Conservation (phyloP, 2,329 filamentous ascomycete genomes). For the Coleophoma cylindrospora region DNA sequence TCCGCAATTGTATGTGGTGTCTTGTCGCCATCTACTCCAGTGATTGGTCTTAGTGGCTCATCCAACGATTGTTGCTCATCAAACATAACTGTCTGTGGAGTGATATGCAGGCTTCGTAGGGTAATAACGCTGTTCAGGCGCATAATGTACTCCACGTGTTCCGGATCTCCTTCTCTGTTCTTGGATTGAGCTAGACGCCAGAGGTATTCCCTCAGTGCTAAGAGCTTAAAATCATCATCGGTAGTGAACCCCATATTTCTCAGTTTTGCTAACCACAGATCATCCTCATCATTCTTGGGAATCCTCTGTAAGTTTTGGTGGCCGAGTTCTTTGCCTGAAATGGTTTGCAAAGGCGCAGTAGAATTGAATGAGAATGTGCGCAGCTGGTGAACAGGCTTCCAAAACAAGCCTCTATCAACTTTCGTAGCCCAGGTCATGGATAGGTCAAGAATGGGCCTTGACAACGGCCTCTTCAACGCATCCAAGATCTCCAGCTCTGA, state of each 20-base stretch:
- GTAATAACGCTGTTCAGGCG: slow-evolving; percentile 66
- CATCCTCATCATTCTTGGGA: slow-evolving; percentile 83
- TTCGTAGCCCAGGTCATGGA: slow-evolving; percentile 82
- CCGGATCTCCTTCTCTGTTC: slow-evolving; percentile 39
- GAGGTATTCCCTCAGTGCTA: slow-evolving; percentile 84
- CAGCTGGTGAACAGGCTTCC: slow-evolving; percentile 70
- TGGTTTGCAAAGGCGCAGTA: slow-evolving; percentile 44
- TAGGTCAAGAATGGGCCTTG: slow-evolving; percentile 77
- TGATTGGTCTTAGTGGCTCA: slow-evolving; percentile 27
- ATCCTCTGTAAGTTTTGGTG: slow-evolving; percentile 56
- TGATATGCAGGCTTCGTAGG: slow-evolving; percentile 70
- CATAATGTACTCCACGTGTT: slow-evolving; percentile 26
- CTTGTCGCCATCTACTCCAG: slow-evolving; percentile 28
- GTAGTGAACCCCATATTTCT: slow-evolving; percentile 74
- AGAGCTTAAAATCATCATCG: slow-evolving; percentile 86
- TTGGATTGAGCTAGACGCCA: slow-evolving; percentile 78
- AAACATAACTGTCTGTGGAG: slow-evolving; percentile 87
- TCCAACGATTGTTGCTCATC: slow-evolving; percentile 64
- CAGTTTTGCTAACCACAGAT: slow-evolving; percentile 83
- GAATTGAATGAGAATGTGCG: slow-evolving; percentile 64
- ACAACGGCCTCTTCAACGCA: slow-evolving; percentile 74
- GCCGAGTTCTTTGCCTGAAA: slow-evolving; percentile 51
- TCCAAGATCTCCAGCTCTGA: slow-evolving; percentile 74
- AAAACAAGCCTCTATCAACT: slow-evolving; percentile 77
- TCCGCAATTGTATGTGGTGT: slow-evolving; percentile 74